Base-by-base conservation (phyloP, 192 early-diverging fungal species). In the Umbelopsis vinacea region DNA sequence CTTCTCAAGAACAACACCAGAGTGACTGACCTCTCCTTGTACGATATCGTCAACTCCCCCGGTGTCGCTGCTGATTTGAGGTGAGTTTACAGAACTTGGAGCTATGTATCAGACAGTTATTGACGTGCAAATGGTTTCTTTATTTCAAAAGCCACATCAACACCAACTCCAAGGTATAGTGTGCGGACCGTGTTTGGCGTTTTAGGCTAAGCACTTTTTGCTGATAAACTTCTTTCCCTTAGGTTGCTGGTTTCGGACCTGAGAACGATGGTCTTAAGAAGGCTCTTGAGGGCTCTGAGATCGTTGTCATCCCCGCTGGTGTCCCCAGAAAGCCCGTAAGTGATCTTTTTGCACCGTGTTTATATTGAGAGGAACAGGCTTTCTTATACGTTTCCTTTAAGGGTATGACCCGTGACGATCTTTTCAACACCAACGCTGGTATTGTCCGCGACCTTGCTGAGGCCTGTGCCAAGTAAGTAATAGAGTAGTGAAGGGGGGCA, bases 371-470 rank as follows among this genome's bases (percentile, higher is more conserved):
- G 17, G 7, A 1, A 3, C 23, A 19, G 26, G 29, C 9, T 35
- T 29, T 6, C 26, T 22, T 5, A 37, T 29, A 17, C 15, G 15
- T 12, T 19, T 29, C n/a, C 29, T 63, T n/a, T 5, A 37, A 63
- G 57, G 95, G 95, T 37, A 98, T 98, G 97, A 95, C 97, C 74
- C 92, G 97, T 83, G 95, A 98, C 81, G 97, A 98, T 81, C 86
- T 98, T 71, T 98, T 98, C 91, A 96, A 96, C 85, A 96, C 91
- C 85, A 98, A 98, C 85, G 97, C 97, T 71, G 91, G 92, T 68
- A 98, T 98, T 71, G 94, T 96, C 78, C 87, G 89, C 72, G 90
- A 82, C 54, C 88, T 97, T 45, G 95, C 96, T 71, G 81, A 83
- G 67, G 94, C 89, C 53, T 86, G 88, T 67, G 96, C 95, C 38